phyloP scores from a whole-genome alignment of 345 rosid genomes.

The Heritiera littoralis region DNA sequence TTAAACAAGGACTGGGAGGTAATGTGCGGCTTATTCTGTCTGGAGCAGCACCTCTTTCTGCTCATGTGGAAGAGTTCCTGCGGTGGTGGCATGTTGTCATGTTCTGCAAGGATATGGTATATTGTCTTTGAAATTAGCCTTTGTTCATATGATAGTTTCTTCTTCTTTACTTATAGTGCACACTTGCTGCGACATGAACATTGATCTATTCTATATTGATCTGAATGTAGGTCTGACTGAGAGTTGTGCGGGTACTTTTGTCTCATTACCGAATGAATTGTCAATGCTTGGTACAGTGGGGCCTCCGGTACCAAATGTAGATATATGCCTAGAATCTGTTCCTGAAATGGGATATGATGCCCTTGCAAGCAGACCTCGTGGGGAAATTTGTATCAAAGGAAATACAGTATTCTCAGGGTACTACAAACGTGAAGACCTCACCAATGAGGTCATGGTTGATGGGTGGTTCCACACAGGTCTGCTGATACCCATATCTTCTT shows the following conservation, averaged over 20 bases:
- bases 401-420: conserved; percentile 80
- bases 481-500: conserved; percentile 1
- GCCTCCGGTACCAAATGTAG: conserved; percentile 96
- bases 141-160: neutral
- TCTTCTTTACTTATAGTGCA: neutral
- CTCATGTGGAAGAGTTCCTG: conserved; percentile 83
- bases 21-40: conserved; percentile 84
- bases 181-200: conserved; percentile 14
- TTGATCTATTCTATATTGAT: conserved; percentile 12
- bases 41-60: conserved; percentile 92
- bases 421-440: conserved; percentile 88
- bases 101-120: conserved; percentile 99
- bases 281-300: conserved; percentile 91
- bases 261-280: conserved; percentile 78
- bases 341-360: conserved; percentile 98
- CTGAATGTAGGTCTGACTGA: conserved; percentile 76
- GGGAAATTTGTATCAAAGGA: conserved; percentile 87
- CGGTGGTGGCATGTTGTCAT: conserved; percentile 96
- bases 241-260: conserved; percentile 92
- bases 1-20: conserved; percentile 92
- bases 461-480: conserved; percentile 98
- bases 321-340: conserved; percentile 82
- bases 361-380: conserved; percentile 74
- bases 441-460: conserved; percentile 76
- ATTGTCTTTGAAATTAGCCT: conserved; percentile 22